Evolutionary conservation across 306 rosid species (phyloP), one percentile per base, ranked within the genome.

Genomic region (Pachyrhizus erosus): DNA sequence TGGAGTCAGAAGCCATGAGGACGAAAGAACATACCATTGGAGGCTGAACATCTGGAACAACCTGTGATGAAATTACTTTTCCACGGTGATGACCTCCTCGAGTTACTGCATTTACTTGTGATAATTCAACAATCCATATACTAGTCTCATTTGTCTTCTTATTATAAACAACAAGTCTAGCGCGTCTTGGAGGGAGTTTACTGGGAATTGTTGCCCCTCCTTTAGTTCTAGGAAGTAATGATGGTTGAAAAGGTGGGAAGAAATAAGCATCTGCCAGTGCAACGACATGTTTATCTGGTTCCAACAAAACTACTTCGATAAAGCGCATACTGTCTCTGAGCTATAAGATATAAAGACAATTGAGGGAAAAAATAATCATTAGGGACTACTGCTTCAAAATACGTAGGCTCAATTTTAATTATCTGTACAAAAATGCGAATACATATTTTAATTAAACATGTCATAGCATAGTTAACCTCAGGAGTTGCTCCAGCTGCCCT

Each of bases 11-110:
- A 45, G 29, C 20, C 20, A 37, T 45, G 23, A 68, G 65, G 15
- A 46, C 46, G 48, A 51, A 52, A 34, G 27, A 45, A 23, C 81
- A 42, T 79, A 89, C 98, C 90, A 93, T 89, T 80, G 98, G 90
- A 81, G 98, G 98, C 88, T 93, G 98, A 80, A 91, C 94, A 76
- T 93, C 91, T 23, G 91, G 92, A 88, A 93, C 80, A 84, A 89
- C 91, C 3, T 84, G 70, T 14, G 98, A 90, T 60, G 94, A 87
- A 82, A 91, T 85, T 21, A 93, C 93, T 93, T 89, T 91, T 60
- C 98, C 98, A 76, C 94, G 86, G 85, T 93, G 94, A 87, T 89
- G 97, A 66, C 98, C 97, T 60, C 97, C 96, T 57, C 94, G 91
- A 83, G 98, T 93, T 81, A 86, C 94, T 61, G 98, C 97, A 86